Base-by-base conservation (phyloP, 2,329 filamentous ascomycete genomes). In the Fusarium succisae region DNA sequence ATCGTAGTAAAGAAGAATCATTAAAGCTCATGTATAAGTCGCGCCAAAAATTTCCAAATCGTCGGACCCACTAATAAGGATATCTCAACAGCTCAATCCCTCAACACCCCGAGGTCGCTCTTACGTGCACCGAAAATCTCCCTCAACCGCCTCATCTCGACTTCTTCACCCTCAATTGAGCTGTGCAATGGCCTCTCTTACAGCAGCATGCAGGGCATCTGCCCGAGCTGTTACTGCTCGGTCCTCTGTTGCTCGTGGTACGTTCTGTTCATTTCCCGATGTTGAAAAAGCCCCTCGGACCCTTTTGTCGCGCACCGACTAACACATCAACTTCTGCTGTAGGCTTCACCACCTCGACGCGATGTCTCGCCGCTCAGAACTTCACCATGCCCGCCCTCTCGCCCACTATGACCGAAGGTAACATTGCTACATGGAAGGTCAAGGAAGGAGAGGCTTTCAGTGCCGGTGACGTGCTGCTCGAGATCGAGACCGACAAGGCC, bases 401-500 rank as follows among this genome's bases (percentile, higher is more conserved):
- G 71, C 94, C 94, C 63, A 97, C 94, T 65, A 97, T 97, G 94
- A 97, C 94, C 72, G 94, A 97, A 84, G 94, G 94, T 70, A 96
- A 94, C 83, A 97, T 97, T 79, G 89, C 93, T 54, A 90, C 84
- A 70, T 97, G 94, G 94, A 93, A 91, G 82, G 89, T 97, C 79
- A 96, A 96, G 83, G 94, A 97, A 85, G 94, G 94, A 81, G 93
- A 96, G 77, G 88, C 90, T 58, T 97, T 94, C 83, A 87, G 89
- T 56, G 93, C 94, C 66, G 94, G 94, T 76, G 94, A 97, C 82
- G 94, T 97, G 38, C 88, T 97, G 58, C 90, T 97, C 68, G 94
- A 97, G 84, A 96, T 97, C 81, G 94, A 97, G 86, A 97, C 94
- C 67, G 94, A 97, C 84, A 97, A 97, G 87, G 94, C 94, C 63